A percentile compares a stretch with the other conserved stretches of the same genome.
Conservation (phyloP, 2,329 filamentous ascomycete species). For the Hymenoscyphus infarciens region DNA sequence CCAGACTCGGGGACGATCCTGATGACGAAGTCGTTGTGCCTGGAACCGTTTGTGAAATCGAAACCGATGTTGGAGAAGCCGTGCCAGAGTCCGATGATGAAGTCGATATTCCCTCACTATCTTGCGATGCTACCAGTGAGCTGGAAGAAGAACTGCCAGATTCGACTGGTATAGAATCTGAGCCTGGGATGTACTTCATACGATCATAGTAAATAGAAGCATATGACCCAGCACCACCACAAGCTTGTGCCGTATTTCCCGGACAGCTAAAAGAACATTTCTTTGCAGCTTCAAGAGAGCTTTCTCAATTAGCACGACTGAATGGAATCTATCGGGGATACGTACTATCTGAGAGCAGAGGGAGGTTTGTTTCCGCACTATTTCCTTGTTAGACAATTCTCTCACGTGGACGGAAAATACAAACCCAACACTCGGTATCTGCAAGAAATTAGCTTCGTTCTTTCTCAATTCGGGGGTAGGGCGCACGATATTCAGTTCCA, state of each 20-base stretch:
- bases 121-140: background rate
- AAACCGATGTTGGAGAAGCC: background rate
- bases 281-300: constrained; percentile 26
- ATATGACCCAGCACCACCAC: constrained; percentile 34
- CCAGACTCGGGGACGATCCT: background rate
- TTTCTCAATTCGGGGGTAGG: background rate
- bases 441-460: background rate
- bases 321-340: background rate
- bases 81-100: background rate
- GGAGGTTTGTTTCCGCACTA: constrained; percentile 34
- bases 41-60: background rate
- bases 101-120: background rate
- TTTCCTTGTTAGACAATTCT: constrained; percentile 7
- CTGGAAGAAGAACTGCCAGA: background rate
- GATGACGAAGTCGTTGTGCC: background rate
- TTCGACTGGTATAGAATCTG: constrained; percentile 12
- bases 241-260: constrained; percentile 22
- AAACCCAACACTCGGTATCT: constrained; percentile 24
- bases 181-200: constrained; percentile 28
- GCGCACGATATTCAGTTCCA: constrained; percentile 35
- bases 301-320: constrained; percentile 12
- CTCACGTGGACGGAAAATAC: background rate
- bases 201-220: constrained; percentile 36
- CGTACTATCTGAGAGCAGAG: constrained; percentile 25
- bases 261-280: constrained; percentile 24